Evolutionary conservation across 371 early-diverging fungal genomes (phyloP), one percentile per base, ranked within the genome.

Genomic region (Syncephalastrum racemosum): DNA sequence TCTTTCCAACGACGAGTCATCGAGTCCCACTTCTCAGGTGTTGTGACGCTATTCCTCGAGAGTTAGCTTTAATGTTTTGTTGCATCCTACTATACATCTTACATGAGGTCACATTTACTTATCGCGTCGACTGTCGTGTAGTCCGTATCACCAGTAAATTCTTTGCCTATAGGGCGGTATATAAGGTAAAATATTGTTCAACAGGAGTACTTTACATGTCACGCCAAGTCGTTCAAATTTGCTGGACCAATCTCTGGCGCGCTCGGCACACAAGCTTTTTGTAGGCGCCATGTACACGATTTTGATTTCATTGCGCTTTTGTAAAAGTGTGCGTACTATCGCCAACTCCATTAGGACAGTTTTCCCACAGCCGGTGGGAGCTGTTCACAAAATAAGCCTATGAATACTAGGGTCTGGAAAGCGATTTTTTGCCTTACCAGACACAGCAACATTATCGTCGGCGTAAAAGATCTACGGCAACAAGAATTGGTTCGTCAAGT

Each of bases 291-390:
- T 82, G 62, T 96, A 96, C 8, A 93, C 77, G 15, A 88, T 73
- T 60, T 87, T 89, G 8, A 70, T 61, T 6, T 57, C 50, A 1
- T 31, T 44, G 1, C 54, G 58, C 5, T 41, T n/a, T 5, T 57
- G 59, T 16, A 63, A 53, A 3, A 89, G 25, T 49, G 79, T 47
- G 24, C 83, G 69, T 13, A 90, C 49, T 31, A 93, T 87, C 2
- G 88, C 85, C 14, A 93, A 55, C 54, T 92, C 85, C 66, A 90
- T 79, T 19, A 93, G 54, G 18, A 75, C 85, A 1, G 93, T 92
- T 62, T 95, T 94, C 25, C 94, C 96, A 7, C 90, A 80, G 3
- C 96, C 93, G 15, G 94, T 94, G 1, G 96, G 96, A 15, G 96
- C 91, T 82, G 19, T 20, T 43, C 2, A 31, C 36, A 4, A 25